These are phyloP conservation scores for Apodospora peruviana DNA, from an alignment of 495 filamentous ascomycete genomes.

Conservation along the genomic window DNA sequence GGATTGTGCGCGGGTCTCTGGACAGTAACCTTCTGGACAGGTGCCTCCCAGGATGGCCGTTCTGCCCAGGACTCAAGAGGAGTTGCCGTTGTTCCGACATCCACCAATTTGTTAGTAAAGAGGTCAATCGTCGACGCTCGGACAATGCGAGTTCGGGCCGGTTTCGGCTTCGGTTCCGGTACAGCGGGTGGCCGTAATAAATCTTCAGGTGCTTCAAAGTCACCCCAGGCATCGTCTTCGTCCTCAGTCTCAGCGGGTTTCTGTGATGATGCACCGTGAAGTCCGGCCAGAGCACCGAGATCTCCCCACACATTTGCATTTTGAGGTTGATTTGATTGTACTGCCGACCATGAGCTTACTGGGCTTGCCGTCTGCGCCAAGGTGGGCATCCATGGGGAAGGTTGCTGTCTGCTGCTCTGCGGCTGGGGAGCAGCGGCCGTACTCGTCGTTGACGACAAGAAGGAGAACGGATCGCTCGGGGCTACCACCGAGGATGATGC, in stretches of 20 bases:
- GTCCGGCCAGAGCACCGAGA: constrained; percentile 9
- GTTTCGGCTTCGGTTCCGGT: constrained; percentile 2
- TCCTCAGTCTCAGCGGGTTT: constrained; percentile 26
- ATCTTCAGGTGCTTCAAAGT: constrained; percentile 52
- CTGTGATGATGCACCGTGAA: constrained; percentile 3
- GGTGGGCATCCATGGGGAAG: constrained; percentile 14
- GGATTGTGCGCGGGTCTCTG: constrained; percentile 14
- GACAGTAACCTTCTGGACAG: not conserved
- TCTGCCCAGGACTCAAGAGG: constrained; percentile 12
- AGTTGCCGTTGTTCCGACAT: constrained; percentile 17
- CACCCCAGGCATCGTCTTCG: constrained; percentile 68
- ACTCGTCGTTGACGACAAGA: constrained; percentile 3
- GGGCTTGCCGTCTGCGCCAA: constrained; percentile 10
- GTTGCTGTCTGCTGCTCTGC: constrained; percentile 15
- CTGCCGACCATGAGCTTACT: constrained; percentile 10
- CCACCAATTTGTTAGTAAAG: constrained; percentile 38
- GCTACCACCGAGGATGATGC: not conserved
- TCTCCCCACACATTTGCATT: constrained; percentile 13
- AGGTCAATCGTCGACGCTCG: constrained; percentile 41
- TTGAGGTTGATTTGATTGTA: constrained; percentile 5
- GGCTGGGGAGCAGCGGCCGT: constrained; percentile 7
- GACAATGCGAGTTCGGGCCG: constrained; percentile 22
- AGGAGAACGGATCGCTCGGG: constrained; percentile 18
- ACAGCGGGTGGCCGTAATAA: constrained; percentile 4
- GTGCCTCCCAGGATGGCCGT: constrained; percentile 13